Evolutionary conservation across 2,329 filamentous ascomycete species (phyloP).

Genomic region (Tolypocladium album): DNA sequence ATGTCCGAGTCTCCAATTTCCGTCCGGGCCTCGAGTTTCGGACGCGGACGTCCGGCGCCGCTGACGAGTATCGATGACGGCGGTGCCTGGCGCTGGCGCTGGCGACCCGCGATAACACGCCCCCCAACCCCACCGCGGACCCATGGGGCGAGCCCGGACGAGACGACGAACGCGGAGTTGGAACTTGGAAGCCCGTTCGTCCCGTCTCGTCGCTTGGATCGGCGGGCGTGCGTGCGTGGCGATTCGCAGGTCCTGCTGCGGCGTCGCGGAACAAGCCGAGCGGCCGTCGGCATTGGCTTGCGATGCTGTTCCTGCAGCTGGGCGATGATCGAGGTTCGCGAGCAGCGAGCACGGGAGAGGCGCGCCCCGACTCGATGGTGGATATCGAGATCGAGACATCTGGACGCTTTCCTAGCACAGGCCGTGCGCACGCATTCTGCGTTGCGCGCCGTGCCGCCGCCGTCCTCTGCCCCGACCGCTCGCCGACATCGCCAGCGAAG

Average conservation of each 20-base stretch:
- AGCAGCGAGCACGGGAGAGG: no score
- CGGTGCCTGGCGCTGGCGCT: no score
- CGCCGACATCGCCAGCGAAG: not conserved
- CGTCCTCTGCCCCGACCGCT: not conserved
- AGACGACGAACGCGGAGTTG: no score
- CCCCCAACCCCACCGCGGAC: not conserved
- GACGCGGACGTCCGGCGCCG: not conserved
- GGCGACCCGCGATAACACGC: not conserved
- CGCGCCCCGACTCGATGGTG: no score
- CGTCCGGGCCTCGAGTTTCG: not conserved
- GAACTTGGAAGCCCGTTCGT: not conserved
- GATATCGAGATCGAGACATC: no score
- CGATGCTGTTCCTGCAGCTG: not conserved
- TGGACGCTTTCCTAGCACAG: no score
- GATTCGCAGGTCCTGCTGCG: not conserved
- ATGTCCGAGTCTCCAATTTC: no score
- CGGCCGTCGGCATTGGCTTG: not conserved
- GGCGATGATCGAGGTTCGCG: not conserved
- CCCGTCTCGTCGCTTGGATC: not conserved
- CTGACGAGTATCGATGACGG: not conserved
- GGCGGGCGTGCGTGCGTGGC: no score
- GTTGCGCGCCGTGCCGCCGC: no score
- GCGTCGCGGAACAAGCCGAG: not conserved
- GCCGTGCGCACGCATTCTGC: not conserved
- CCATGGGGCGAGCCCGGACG: not conserved